Base-by-base conservation (phyloP, 192 early-diverging fungal species). In the Linnemannia elongata region DNA sequence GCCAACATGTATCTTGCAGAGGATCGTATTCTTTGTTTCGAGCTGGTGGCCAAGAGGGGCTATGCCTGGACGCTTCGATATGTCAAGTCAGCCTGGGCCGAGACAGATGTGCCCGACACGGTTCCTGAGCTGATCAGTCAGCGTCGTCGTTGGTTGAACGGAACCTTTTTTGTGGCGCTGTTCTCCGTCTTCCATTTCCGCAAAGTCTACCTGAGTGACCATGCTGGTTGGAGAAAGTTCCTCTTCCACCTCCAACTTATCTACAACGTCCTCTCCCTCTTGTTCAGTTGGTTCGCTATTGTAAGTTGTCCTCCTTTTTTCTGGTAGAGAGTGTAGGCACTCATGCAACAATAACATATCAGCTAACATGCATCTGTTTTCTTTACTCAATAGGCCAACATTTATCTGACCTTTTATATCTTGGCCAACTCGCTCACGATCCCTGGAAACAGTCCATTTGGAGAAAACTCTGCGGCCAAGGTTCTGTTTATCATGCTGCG, bases 351-450 rank as follows among this genome's bases (percentile, higher is more conserved):
- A n/a, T n/a, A 1, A 24, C 39, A 6, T 8, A 35, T 71, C 2
- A 41, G 5, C 18, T 39, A n/a, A 41, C 35, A 41, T 66, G 5
- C 5, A 2, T 60, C 27, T n/a, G 17, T 9, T 90, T 75, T 72
- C 80, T 57, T 68, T 82, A 72, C 75, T 33, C n/a, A 49, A 13
- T 81, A 85, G 88, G 93, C 92, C 33, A 96, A 96, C 86, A 94
- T 97, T 85, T 97, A 96, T 83, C 92, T 97, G 47, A 93, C 94
- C 1, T 97, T 96, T 88, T 95, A 88, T 82, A 96, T 97, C 90
- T 89, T 97, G 74, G 82, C 89, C 68, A 83, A 90, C 69, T 78
- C 87, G 30, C 73, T 90, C 20, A 79, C 87, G 13, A 47, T 69
- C 6, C 78, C 85, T 7, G 82, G 69, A 17, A 85, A 88, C 47